Percentiles rank a stretch among this genome's conserved stretches.
Evolutionary conservation across 192 early-diverging fungal genomes (phyloP).

Genomic region (Jimgerdemannia lactiflua): DNA sequence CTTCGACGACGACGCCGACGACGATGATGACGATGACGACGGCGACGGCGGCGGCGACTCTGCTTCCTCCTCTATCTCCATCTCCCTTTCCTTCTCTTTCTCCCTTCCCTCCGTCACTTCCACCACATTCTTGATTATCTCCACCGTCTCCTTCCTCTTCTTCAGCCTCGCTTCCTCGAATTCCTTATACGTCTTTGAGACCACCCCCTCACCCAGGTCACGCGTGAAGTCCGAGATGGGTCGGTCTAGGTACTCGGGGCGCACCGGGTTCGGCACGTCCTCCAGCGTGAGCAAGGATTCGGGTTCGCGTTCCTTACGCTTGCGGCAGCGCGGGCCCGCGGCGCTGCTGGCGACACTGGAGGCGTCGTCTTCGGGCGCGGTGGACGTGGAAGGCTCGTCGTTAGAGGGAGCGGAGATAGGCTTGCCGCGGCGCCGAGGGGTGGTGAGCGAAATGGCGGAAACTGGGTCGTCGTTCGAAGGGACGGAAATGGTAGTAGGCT

Average conservation of each 20-base stretch:
- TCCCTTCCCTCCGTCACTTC: not conserved
- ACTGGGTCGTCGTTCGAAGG: not conserved
- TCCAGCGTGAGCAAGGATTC: slow-evolving; percentile 16
- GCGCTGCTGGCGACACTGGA: not conserved
- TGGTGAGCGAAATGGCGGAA: not conserved
- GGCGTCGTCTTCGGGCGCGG: not conserved
- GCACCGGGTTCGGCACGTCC: slow-evolving; percentile 14
- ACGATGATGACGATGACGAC: too few species aligned
- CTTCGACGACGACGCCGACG: too few species aligned
- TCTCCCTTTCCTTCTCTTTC: slow-evolving; percentile 3
- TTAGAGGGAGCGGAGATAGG: not conserved
- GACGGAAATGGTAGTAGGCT: not conserved
- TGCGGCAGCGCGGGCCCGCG: not conserved
- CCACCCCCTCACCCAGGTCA: slow-evolving; percentile 16
- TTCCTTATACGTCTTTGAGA: slow-evolving; percentile 25
- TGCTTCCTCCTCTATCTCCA: slow-evolving; percentile 10
- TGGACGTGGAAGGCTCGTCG: not conserved
- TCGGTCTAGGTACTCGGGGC: slow-evolving; percentile 8
- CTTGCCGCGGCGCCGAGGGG: not conserved
- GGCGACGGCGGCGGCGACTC: not conserved
- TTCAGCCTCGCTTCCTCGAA: slow-evolving; percentile 8
- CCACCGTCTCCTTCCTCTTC: not conserved
- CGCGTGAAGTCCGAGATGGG: slow-evolving; percentile 17
- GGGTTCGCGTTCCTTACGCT: not conserved
- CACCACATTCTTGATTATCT: not conserved